phyloP scores from a whole-genome alignment of 306 rosid species.

The Begonia masoniana region DNA sequence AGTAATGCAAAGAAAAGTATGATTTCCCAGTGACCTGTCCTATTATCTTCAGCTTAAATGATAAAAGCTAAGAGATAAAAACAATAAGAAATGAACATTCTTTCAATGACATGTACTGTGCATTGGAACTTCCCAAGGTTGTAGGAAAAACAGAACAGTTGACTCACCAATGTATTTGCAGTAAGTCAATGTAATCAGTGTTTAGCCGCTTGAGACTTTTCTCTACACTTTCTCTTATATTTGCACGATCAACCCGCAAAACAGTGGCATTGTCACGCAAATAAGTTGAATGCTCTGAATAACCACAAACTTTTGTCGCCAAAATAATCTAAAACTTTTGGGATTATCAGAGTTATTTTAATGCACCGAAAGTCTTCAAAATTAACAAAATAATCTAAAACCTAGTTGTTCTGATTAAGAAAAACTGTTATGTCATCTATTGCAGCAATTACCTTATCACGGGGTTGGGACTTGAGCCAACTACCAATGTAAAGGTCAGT shows the following conservation, averaged over 20 bases:
- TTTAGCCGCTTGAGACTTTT: conserved; percentile 84
- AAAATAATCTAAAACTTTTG: conserved; percentile 37
- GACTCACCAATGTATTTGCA: conserved; percentile 91
- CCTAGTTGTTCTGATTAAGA: no score
- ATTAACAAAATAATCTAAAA: no score
- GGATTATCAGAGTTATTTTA: no score
- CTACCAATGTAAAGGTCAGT: conserved; percentile 66
- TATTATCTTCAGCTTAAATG: no score
- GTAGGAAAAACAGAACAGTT: not conserved
- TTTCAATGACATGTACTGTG: not conserved
- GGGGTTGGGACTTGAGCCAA: conserved; percentile 79
- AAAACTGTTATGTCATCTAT: not conserved
- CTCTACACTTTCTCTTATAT: conserved; percentile 88
- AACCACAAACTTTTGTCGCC: conserved; percentile 79
- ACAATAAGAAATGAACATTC: no score
- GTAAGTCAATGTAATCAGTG: conserved; percentile 83
- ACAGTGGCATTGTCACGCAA: conserved; percentile 56
- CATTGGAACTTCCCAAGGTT: not conserved
- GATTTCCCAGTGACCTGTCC: no score
- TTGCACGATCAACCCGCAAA: conserved; percentile 70
- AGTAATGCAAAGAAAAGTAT: no score
- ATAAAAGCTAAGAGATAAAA: not conserved
- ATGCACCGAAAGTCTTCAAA: no score
- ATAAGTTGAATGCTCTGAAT: conserved; percentile 49
- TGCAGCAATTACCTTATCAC: conserved; percentile 59